These are phyloP conservation scores for Pichia paraexigua DNA, from an alignment of 805 yeast species.

Conservation along the genomic window DNA sequence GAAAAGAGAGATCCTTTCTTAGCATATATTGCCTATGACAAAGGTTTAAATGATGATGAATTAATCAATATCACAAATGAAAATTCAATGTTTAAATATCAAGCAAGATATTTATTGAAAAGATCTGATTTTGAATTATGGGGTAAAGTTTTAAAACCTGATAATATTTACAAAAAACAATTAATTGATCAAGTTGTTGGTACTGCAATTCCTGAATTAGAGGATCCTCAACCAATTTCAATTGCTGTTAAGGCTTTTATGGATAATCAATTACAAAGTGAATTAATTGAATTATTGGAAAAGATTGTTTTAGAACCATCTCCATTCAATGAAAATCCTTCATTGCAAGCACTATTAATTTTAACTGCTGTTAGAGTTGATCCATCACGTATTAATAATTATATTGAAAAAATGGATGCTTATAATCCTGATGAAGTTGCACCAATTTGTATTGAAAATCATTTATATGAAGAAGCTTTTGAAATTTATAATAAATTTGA, in stretches of 20 bases:
- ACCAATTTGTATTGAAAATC: slow-evolving; percentile 81
- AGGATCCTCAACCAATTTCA: slow-evolving; percentile 89
- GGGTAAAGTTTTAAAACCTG: slow-evolving; percentile 67
- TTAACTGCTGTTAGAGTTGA: slow-evolving; percentile 96
- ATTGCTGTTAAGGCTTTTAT: slow-evolving; percentile 91
- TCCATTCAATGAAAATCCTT: slow-evolving; percentile 91
- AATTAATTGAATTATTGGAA: slow-evolving; percentile 88
- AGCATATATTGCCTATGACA: slow-evolving; percentile 95
- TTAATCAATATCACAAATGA: slow-evolving; percentile 89
- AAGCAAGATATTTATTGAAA: slow-evolving; percentile 88
- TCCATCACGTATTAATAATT: slow-evolving; percentile 70
- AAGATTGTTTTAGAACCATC: slow-evolving; percentile 96
- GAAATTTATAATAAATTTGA: slow-evolving; percentile 85
- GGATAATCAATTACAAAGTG: slow-evolving; percentile 89
- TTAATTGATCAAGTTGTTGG: slow-evolving; percentile 91
- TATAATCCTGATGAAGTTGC: slow-evolving; percentile 94
- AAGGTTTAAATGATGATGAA: slow-evolving; percentile 88
- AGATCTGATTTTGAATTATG: slow-evolving; percentile 85
- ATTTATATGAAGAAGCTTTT: slow-evolving; percentile 87
- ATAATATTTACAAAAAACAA: slow-evolving; percentile 82
- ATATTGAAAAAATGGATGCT: slow-evolving; percentile 83
- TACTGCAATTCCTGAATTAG: slow-evolving; percentile 90
- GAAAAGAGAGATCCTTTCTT: slow-evolving; percentile 98
- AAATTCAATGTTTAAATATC: slow-evolving; percentile 96
- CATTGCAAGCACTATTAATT: slow-evolving; percentile 85